Conservation (phyloP, 495 filamentous ascomycete genomes). For the Annulohypoxylon moriforme region DNA sequence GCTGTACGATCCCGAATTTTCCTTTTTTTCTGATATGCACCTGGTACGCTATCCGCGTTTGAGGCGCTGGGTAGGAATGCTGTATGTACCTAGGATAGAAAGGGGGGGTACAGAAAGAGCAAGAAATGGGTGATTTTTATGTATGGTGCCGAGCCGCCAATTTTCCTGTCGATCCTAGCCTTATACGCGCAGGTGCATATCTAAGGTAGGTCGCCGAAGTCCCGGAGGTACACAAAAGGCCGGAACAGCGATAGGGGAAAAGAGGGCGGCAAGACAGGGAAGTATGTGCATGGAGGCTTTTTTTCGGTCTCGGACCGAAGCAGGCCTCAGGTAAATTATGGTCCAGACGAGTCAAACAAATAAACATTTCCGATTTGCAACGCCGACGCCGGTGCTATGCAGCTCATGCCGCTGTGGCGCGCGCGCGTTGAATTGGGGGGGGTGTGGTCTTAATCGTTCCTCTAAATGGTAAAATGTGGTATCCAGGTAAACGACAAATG, state of each 20-base stretch:
- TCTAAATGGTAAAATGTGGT: constrained; percentile 37
- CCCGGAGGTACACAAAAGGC: constrained; percentile 15
- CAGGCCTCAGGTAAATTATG: constrained; percentile 42
- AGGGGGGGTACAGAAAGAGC: constrained; percentile 23
- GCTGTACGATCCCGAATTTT: constrained; percentile 29
- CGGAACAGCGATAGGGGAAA: constrained; percentile 21
- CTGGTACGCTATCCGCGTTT: constrained; percentile 35
- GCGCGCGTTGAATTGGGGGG: constrained; percentile 21
- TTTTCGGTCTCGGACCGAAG: constrained; percentile 38
- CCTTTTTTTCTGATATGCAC: constrained; percentile 36
- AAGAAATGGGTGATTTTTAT: constrained; percentile 19
- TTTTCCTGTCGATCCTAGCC: constrained; percentile 36
- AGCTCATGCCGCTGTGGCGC: constrained; percentile 32
- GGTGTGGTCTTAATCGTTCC: constrained; percentile 31
- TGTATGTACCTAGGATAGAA: constrained; percentile 15
- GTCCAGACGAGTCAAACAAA: constrained; percentile 30
- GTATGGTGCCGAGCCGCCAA: constrained; percentile 33
- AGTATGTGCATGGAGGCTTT: constrained; percentile 38
- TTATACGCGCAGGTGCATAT: constrained; percentile 36
- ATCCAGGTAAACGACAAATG: constrained; percentile 44
- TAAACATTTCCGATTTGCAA: constrained; percentile 36
- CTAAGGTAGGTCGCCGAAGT: constrained; percentile 42
- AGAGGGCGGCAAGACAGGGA: constrained; percentile 15
- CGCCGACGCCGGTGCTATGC: constrained; percentile 39
- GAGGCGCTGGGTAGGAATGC: constrained; percentile 20